A percentile compares a stretch with the other conserved stretches of the same genome.
phyloP scores from a whole-genome alignment of 2,329 filamentous ascomycete genomes.

The Cephalotrichum gorgonifer region DNA sequence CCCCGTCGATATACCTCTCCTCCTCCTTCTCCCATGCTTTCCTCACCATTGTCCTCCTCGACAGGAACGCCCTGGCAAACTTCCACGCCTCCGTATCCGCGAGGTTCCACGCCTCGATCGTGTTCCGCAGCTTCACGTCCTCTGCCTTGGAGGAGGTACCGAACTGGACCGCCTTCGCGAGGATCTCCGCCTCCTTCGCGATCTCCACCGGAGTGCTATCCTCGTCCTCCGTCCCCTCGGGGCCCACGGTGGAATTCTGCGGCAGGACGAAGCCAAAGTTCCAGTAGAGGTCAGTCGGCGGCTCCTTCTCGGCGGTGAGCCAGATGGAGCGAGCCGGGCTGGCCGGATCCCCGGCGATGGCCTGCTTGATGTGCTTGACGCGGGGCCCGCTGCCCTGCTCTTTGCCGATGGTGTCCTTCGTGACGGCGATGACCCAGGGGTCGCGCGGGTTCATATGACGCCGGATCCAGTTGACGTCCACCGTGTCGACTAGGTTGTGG shows the following conservation, averaged over 20 bases:
- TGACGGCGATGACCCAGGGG: conserved; percentile 64
- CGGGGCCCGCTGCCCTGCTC: conserved; percentile 50
- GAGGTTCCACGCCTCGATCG: conserved; percentile 56
- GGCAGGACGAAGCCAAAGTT: conserved; percentile 79
- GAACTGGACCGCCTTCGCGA: conserved; percentile 42
- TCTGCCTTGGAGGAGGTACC: conserved; percentile 28
- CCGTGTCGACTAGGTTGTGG: conserved; percentile 46
- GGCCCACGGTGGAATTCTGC: conserved; percentile 22
- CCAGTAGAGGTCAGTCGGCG: conserved; percentile 73
- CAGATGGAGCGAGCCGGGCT: conserved; percentile 57
- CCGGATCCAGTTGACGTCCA: conserved; percentile 56
- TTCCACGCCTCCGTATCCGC: conserved; percentile 71
- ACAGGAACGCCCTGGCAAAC: conserved; percentile 59
- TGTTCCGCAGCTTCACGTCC: conserved; percentile 37
- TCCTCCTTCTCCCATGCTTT: conserved; percentile 62
- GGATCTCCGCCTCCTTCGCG: conserved; percentile 45
- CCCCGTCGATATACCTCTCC: conserved; percentile 50
- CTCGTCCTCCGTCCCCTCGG: not conserved
- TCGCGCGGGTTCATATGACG: conserved; percentile 53
- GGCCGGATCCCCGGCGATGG: conserved; percentile 59
- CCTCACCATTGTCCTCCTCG: conserved; percentile 52
- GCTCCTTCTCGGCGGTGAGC: conserved; percentile 59
- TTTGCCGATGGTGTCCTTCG: conserved; percentile 55
- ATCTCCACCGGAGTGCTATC: conserved; percentile 23
- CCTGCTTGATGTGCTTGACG: conserved; percentile 68